Evolutionary conservation across 352 stramenopile species (phyloP).

Genomic region (Pythium volutum): DNA sequence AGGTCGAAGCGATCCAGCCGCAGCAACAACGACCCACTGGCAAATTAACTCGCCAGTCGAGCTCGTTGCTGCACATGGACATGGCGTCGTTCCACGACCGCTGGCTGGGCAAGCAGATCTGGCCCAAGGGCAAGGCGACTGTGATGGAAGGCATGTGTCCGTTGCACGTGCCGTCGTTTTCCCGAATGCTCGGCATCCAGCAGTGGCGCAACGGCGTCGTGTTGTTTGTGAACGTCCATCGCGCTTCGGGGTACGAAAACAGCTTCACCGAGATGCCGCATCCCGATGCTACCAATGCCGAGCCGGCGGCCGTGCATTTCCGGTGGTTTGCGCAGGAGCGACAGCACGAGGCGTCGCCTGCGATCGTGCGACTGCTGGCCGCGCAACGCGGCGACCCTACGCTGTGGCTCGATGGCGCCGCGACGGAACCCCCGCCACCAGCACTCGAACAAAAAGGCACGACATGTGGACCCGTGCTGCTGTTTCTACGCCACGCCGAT

Average conservation of each 20-base stretch:
- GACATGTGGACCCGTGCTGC: constrained; percentile 29
- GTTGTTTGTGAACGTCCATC: constrained; percentile 53
- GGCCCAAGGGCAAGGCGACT: constrained; percentile 43
- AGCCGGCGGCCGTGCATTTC: constrained; percentile 40
- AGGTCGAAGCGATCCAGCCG: neutral
- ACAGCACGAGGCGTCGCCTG: constrained; percentile 28
- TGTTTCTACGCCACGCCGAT: constrained; percentile 52
- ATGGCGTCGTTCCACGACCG: constrained; percentile 39
- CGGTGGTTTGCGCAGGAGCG: constrained; percentile 49
- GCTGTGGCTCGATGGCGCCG: constrained; percentile 31
- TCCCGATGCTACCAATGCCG: neutral
- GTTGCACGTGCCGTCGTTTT: constrained; percentile 25
- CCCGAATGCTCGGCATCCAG: constrained; percentile 50
- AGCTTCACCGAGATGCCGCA: constrained; percentile 33
- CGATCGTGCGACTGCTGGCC: constrained; percentile 30
- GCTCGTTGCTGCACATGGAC: constrained; percentile 33
- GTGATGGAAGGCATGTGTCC: constrained; percentile 52
- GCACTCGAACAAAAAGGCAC: neutral
- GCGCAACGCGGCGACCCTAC: constrained; percentile 29
- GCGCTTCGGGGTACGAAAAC: constrained; percentile 40
- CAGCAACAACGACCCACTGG: neutral
- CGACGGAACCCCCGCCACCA: neutral
- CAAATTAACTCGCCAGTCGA: constrained; percentile 12
- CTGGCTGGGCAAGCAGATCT: constrained; percentile 52
- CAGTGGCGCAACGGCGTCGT: constrained; percentile 48